Percentiles rank a stretch among this genome's conserved stretches.
These are phyloP conservation scores for Raphanus raphanistrum DNA, from an alignment of 345 rosid genomes.

Conservation along the genomic window DNA sequence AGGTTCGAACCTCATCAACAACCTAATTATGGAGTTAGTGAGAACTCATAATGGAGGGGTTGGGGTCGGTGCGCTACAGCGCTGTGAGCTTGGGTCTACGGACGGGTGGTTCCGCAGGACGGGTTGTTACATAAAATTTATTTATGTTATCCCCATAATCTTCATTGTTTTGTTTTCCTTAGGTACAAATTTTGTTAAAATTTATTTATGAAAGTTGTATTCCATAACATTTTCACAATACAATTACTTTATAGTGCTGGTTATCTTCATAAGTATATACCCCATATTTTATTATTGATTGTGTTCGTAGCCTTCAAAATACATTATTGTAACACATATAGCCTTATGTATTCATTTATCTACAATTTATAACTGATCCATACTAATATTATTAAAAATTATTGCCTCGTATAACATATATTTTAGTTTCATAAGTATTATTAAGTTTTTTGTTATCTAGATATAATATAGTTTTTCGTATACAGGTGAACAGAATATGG, in stretches of 20 bases:
- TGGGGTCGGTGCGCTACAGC: too few species aligned
- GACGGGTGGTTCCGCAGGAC: too few species aligned
- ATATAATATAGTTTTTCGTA: neutral
- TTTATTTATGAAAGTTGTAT: too few species aligned
- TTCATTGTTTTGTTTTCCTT: conserved; percentile 6
- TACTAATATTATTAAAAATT: neutral
- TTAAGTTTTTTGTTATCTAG: neutral
- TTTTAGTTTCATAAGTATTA: too few species aligned
- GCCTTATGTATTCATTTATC: neutral
- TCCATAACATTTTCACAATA: neutral
- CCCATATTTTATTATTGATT: neutral
- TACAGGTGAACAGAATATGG: neutral
- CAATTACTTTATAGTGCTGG: neutral
- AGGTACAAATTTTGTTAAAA: neutral
- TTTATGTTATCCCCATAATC: neutral
- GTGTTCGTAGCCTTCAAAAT: neutral
- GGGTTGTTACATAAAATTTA: too few species aligned
- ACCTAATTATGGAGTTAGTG: too few species aligned
- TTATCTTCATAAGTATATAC: neutral
- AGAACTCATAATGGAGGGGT: too few species aligned
- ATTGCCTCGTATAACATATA: too few species aligned
- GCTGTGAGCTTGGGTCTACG: too few species aligned
- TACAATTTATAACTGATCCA: neutral
- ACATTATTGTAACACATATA: neutral
- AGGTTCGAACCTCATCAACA: too few species aligned